Base-by-base conservation (phyloP, 2,329 filamentous ascomycete species). In the Epichloe bromicola region DNA sequence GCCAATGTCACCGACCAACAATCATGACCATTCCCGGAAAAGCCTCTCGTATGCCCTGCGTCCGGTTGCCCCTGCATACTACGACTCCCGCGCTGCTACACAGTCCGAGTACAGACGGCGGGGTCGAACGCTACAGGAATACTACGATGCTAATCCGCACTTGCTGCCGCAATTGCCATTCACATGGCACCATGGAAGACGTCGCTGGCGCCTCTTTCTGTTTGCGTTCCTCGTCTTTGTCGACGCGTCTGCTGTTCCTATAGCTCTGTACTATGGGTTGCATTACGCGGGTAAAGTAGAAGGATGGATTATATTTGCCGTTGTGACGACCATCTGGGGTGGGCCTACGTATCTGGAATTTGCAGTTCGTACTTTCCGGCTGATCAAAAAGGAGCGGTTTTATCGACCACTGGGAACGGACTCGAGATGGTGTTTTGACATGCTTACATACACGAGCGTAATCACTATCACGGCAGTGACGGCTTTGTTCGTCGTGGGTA, bases 341-440 rank as follows among this genome's bases (percentile, higher is more conserved):
- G 67, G 75, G 26, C 70, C 75, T n/a, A 76, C 74, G 5, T 75
- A 76, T 51, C 63, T 76, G 51, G 74, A 78, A 56, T 76, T 76
- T 52, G 73, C 63, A 26, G 63, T 76, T 45, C 69, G 74, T 11
- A 72, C 69, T 0, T 62, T 74, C 51, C 71, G 74, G 15, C 64
- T 77, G 48, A 70, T 76, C 48, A 68, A 70, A 55, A 70, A 70
- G 57, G 68, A 71, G 56, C 69, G 73, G 49, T 73, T 68, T 48
- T 78, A 74, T 59, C 70, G 74, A 2, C 75, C 75, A 0, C 58
- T 75, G n/a, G 72, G 72, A 34, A 70, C 69, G 44, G 56, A 65
- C 5, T 66, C 64, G 50, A 65, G 72, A 6, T 76, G 73, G 73
- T 70, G 65, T 50, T 74, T 75, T 51, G 75, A 78, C 59, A 69